Evolutionary conservation across 768 basidiomycete genomes (phyloP).

Genomic region (Chalciporus sphaerocephalus): DNA sequence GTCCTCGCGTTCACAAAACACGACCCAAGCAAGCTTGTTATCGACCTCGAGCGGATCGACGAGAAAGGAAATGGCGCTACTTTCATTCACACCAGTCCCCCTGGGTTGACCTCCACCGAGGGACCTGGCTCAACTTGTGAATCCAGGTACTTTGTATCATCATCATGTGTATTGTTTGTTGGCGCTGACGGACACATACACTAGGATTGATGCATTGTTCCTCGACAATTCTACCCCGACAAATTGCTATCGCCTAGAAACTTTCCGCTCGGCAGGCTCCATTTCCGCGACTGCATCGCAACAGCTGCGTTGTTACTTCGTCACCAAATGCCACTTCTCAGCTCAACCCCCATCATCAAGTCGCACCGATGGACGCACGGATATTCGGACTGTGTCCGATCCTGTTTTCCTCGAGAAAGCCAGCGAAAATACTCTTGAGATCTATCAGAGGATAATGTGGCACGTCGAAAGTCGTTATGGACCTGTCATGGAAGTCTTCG

Average conservation of each 20-base stretch:
- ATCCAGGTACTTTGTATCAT: slow-evolving; percentile 53
- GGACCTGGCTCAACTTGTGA: slow-evolving; percentile 93
- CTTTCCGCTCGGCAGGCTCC: slow-evolving; percentile 86
- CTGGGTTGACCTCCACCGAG: slow-evolving; percentile 75
- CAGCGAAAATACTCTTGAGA: slow-evolving; percentile 85
- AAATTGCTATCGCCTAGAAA: slow-evolving; percentile 89
- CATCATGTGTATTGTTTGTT: neutral
- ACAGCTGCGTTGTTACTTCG: slow-evolving; percentile 95
- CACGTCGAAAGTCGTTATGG: slow-evolving; percentile 82
- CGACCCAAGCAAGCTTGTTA: slow-evolving; percentile 83
- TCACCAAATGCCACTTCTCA: slow-evolving; percentile 84
- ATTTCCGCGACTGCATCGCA: slow-evolving; percentile 85
- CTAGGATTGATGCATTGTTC: slow-evolving; percentile 88
- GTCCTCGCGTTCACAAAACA: slow-evolving; percentile 91
- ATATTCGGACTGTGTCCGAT: slow-evolving; percentile 87
- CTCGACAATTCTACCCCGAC: slow-evolving; percentile 75
- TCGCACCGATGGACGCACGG: slow-evolving; percentile 58
- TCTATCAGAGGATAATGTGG: slow-evolving; percentile 87
- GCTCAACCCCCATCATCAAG: slow-evolving; percentile 38
- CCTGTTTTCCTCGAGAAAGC: slow-evolving; percentile 90
- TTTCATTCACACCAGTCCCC: slow-evolving; percentile 88
- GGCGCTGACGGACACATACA: slow-evolving; percentile 13
- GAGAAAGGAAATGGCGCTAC: slow-evolving; percentile 79
- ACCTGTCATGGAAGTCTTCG: slow-evolving; percentile 93
- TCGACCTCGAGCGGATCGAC: slow-evolving; percentile 92